A percentile compares a stretch with the other conserved stretches of the same genome.
Evolutionary conservation across 305 asterid species (phyloP).

Genomic region (Salvia sclarea): DNA sequence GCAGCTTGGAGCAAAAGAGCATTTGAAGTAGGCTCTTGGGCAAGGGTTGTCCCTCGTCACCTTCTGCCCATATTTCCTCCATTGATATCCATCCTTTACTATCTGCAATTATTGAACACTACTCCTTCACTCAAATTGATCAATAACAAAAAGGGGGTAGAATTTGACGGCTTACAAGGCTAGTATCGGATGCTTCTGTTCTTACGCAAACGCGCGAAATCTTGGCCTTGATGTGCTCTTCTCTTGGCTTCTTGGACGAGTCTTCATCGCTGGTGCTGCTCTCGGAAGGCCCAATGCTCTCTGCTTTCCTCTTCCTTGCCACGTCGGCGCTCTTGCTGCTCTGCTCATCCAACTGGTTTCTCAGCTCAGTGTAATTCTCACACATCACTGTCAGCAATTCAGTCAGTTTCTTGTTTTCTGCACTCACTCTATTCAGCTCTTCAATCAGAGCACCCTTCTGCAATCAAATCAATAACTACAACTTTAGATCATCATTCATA

Average conservation of each 20-base stretch:
- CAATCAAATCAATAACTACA: not conserved
- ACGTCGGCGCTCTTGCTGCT: slow-evolving; percentile 44
- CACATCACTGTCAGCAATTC: slow-evolving; percentile 66
- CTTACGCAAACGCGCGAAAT: slow-evolving; percentile 49
- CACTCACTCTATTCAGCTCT: slow-evolving; percentile 69
- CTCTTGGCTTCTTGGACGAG: slow-evolving; percentile 61
- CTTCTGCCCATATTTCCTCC: slow-evolving; percentile 85
- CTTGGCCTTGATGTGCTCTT: slow-evolving; percentile 67
- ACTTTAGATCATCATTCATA: too few species aligned
- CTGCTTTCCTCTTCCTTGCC: slow-evolving; percentile 62
- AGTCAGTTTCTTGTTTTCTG: slow-evolving; percentile 75
- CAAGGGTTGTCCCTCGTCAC: slow-evolving; percentile 78
- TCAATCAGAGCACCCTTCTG: slow-evolving; percentile 66
- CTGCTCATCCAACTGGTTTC: slow-evolving; percentile 54
- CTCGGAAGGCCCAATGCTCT: slow-evolving; percentile 48
- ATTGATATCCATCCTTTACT: slow-evolving; percentile 78
- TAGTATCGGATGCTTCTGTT: slow-evolving; percentile 76
- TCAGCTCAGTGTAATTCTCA: slow-evolving; percentile 68
- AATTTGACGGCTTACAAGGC: slow-evolving; percentile 94
- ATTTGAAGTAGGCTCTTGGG: slow-evolving; percentile 82
- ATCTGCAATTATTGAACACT: slow-evolving; percentile 38
- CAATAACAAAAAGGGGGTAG: not conserved
- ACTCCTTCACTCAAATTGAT: not conserved
- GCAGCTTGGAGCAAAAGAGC: slow-evolving; percentile 74
- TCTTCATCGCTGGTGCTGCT: slow-evolving; percentile 85